Evolutionary conservation across 257 asterid species (phyloP).

Genomic region (Lithospermum erythrorhizon): DNA sequence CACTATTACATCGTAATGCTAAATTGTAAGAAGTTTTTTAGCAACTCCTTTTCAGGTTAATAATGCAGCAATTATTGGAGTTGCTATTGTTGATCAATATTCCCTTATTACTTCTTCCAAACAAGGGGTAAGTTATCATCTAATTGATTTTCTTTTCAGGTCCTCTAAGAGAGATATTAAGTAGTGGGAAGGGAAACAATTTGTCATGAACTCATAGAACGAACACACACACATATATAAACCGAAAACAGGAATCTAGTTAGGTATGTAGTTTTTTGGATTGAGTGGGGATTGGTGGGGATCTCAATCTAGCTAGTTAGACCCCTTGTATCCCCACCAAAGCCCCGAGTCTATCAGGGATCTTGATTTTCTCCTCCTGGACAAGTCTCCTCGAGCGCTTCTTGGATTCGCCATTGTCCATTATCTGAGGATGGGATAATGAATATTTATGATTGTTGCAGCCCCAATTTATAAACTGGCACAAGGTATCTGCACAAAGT

Average conservation of each 20-base stretch:
- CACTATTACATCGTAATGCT: background rate
- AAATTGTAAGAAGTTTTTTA: background rate
- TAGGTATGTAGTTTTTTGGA: background rate
- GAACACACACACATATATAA: no score
- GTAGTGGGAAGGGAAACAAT: no score
- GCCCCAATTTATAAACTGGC: constrained; percentile 5
- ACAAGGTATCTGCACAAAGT: constrained; percentile 8
- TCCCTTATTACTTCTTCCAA: background rate
- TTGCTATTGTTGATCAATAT: background rate
- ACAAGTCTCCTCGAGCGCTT: no score
- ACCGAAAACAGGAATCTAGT: no score
- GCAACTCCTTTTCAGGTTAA: background rate
- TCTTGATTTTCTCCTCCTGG: no score
- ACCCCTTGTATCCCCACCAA: no score
- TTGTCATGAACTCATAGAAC: no score
- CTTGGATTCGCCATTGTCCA: no score
- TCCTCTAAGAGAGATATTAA: background rate
- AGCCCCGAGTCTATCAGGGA: no score
- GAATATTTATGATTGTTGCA: background rate
- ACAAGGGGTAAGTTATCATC: background rate
- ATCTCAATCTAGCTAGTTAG: no score
- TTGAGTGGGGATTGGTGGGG: no score
- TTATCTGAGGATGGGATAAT: background rate
- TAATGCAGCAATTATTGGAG: constrained; percentile 6
- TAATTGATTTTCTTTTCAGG: background rate